Conservation (phyloP, 495 filamentous ascomycete genomes). For the Neurospora sp. region DNA sequence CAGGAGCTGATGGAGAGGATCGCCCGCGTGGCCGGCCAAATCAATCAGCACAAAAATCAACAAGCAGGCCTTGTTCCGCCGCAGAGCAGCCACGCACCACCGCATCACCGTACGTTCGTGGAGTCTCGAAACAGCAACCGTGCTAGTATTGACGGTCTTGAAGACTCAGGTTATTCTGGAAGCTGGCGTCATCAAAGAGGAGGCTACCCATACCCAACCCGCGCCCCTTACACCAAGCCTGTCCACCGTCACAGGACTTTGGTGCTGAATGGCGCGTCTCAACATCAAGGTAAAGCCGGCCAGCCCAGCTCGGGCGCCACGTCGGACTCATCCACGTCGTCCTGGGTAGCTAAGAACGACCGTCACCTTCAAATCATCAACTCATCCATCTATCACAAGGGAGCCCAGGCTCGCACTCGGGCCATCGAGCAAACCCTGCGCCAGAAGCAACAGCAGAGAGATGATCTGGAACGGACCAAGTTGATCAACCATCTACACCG, state of each 20-base stretch:
- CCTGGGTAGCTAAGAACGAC: conserved; percentile 72
- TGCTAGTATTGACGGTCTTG: conserved; percentile 10
- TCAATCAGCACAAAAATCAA: conserved; percentile 73
- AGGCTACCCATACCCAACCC: conserved; percentile 26
- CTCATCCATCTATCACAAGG: conserved; percentile 67
- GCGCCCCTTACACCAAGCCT: conserved; percentile 34
- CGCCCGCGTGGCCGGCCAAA: conserved; percentile 66
- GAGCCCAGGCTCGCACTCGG: conserved; percentile 55
- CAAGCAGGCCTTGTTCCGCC: conserved; percentile 22
- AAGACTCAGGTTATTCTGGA: conserved; percentile 15
- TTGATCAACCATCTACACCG: conserved; percentile 38
- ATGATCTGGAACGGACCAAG: conserved; percentile 55
- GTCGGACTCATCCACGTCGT: conserved; percentile 31
- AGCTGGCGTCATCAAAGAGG: conserved; percentile 22
- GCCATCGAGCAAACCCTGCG: conserved; percentile 64
- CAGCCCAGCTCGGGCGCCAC: conserved; percentile 20
- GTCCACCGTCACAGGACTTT: conserved; percentile 62
- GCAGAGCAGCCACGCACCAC: neutral
- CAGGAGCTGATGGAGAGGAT: conserved; percentile 69
- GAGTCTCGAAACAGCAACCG: neutral
- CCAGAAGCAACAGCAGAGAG: conserved; percentile 46
- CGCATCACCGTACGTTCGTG: conserved; percentile 16
- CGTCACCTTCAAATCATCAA: conserved; percentile 89
- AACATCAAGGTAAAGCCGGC: conserved; percentile 9
- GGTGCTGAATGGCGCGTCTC: conserved; percentile 48